Base-by-base conservation (phyloP, 257 asterid genomes). In the Solanum pennellii region DNA sequence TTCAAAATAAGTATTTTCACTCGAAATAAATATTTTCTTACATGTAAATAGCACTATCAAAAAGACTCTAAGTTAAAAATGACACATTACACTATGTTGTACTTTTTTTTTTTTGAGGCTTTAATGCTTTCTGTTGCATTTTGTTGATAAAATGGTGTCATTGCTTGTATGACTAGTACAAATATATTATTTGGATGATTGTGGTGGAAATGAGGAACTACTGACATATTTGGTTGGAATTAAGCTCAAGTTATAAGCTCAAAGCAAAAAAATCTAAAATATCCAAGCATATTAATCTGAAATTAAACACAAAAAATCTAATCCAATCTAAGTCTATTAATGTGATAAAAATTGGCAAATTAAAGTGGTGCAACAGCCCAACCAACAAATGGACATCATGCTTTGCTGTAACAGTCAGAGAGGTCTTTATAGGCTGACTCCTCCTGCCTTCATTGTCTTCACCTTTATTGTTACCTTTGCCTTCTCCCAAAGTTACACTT, bases 81-180 rank as follows among this genome's bases (percentile, higher is more conserved):
- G 31, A 62, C 31, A 62, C 0, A 62, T 62, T 23, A 23, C 29
- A 84, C 29, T 9, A 62, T 62, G 71, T 23, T 12, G 47, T 83
- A 59, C 45, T 15, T 47, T 11, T 86, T 23, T 25, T 59, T 66
- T 62, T 9, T 52, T 16, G 49, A 62, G 15, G 14, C 29, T 62
- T 88, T 52, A 62, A 62, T 23, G 79, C 7, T 23, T 88, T 83
- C 89, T 94, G 89, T 89, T 52, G 93, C 66, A 92, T 62, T 62
- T 62, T n/a, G 7, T n/a, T 62, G 71, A 62, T 62, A 21, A 62
- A n/a, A 62, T 62, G 31, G 31, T 62, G 14, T n/a, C 71, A 21
- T n/a, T 62, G 71, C 71, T 37, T 37, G 7, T 37, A 37, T 37
- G 31, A n/a, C 71, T 6, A 62, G 7, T 4, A 56, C 3, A 10